These are phyloP conservation scores for Platanthera zijinensis DNA, from an alignment of 106 monocot genomes.

Conservation along the genomic window DNA sequence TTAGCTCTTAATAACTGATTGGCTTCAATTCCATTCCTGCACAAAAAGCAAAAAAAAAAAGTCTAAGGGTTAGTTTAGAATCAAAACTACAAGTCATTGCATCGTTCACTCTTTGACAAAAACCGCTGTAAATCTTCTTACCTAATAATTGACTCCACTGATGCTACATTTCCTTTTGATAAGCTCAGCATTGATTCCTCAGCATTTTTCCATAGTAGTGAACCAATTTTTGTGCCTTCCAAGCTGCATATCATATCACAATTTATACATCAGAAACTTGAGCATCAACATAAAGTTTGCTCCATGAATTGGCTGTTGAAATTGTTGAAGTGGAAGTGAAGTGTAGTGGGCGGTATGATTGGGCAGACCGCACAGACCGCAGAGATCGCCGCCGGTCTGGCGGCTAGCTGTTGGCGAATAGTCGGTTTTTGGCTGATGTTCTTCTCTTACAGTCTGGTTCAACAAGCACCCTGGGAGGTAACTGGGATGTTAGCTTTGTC, in stretches of 20 bases:
- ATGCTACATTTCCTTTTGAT: conserved; percentile 36
- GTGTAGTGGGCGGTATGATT: too few relatives aligned
- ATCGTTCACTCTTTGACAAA: background rate
- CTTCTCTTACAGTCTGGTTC: too few relatives aligned
- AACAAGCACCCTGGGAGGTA: too few relatives aligned
- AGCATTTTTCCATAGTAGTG: conserved; percentile 59
- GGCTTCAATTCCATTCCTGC: conserved; percentile 54
- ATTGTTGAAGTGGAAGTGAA: too few relatives aligned
- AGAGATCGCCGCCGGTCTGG: too few relatives aligned
- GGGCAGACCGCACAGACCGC: too few relatives aligned
- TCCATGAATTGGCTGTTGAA: background rate
- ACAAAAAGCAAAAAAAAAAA: background rate
- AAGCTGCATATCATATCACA: conserved; percentile 26
- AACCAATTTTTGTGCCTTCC: conserved; percentile 43
- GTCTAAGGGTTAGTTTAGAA: background rate
- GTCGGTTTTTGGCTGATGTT: too few relatives aligned
- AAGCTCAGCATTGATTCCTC: conserved; percentile 52
- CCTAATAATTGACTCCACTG: conserved; percentile 57
- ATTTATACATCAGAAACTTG: background rate
- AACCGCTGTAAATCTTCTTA: conserved; percentile 2
- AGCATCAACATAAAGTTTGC: background rate
- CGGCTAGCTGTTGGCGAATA: too few relatives aligned
- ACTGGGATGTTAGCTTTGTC: too few relatives aligned
- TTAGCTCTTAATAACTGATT: conserved; percentile 38
- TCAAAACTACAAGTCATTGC: background rate